Conservation (phyloP, 768 basidiomycete species). For the Suillus subluteus region DNA sequence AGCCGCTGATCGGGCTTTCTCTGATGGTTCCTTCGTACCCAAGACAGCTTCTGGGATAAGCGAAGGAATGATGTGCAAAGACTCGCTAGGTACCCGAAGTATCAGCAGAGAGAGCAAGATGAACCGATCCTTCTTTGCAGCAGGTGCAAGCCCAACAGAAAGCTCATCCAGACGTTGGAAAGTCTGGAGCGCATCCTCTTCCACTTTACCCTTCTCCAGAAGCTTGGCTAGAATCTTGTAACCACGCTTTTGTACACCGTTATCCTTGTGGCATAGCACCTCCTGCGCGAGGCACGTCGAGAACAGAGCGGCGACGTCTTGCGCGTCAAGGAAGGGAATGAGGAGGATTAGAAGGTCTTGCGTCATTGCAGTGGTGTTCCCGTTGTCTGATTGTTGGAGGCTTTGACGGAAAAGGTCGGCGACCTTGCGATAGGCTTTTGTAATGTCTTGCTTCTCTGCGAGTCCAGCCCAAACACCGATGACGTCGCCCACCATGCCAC, state of each 20-base stretch:
- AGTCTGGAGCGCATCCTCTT: slow-evolving; percentile 56
- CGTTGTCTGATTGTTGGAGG: slow-evolving; percentile 46
- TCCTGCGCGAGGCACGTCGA: slow-evolving; percentile 66
- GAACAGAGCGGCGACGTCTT: slow-evolving; percentile 68
- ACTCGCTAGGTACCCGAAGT: slow-evolving; percentile 63
- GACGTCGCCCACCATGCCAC: slow-evolving; percentile 84
- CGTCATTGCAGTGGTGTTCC: slow-evolving; percentile 61
- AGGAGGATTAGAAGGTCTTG: slow-evolving; percentile 88
- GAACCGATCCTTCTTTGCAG: slow-evolving; percentile 95
- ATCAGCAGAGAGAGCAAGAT: slow-evolving; percentile 73
- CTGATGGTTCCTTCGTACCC: slow-evolving; percentile 96
- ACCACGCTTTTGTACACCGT: slow-evolving; percentile 92
- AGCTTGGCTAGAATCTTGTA: slow-evolving; percentile 86
- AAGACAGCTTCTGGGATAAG: slow-evolving; percentile 93
- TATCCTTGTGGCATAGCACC: slow-evolving; percentile 77
- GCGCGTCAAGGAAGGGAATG: slow-evolving; percentile 68
- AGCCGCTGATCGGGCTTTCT: slow-evolving; percentile 85
- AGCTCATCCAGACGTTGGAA: slow-evolving; percentile 69
- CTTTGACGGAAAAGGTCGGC: slow-evolving; percentile 70
- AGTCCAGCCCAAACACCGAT: slow-evolving; percentile 87
- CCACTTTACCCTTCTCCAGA: slow-evolving; percentile 63
- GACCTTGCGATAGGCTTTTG: slow-evolving; percentile 82
- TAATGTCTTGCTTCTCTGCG: slow-evolving; percentile 75
- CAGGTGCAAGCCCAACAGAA: slow-evolving; percentile 67
- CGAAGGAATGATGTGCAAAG: slow-evolving; percentile 83